Percentiles rank a stretch among this genome's conserved stretches.
Conservation (phyloP, 2,329 filamentous ascomycete species). For the Beauveria sp. region DNA sequence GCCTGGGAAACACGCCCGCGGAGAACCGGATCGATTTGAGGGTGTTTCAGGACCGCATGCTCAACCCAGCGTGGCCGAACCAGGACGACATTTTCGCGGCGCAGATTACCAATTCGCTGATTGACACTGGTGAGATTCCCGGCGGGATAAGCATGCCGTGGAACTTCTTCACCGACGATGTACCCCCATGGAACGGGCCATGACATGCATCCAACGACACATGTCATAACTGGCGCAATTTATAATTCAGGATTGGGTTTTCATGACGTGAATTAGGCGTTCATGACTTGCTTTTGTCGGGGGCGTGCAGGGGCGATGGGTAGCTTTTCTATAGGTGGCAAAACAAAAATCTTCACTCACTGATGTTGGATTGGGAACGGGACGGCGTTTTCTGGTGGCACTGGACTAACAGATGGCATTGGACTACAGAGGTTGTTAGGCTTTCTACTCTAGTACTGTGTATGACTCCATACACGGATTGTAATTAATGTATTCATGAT, state of each 20-base stretch:
- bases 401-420: background rate
- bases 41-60: conserved; percentile 24
- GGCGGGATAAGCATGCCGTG: conserved; percentile 20
- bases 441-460: background rate
- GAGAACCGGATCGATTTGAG: conserved; percentile 29
- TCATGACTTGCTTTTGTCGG: background rate
- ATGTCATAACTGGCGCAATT: background rate
- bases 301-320: background rate
- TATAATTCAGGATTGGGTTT: background rate
- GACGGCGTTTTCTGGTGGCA: background rate
- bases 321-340: background rate
- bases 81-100: conserved; percentile 24
- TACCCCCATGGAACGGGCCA: conserved; percentile 5
- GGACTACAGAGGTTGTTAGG: background rate
- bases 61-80: conserved; percentile 23
- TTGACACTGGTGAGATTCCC: conserved; percentile 15
- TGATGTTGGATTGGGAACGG: background rate
- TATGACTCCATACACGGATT: background rate
- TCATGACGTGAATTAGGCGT: too few species aligned
- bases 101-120: conserved; percentile 21
- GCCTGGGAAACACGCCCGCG: conserved; percentile 28
- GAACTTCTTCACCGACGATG: conserved; percentile 23
- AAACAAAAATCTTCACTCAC: background rate
- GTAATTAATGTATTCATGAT: background rate
- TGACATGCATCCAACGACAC: background rate